These are phyloP conservation scores for Orychophragmus violaceus DNA, from an alignment of 345 rosid genomes.

Conservation along the genomic window DNA sequence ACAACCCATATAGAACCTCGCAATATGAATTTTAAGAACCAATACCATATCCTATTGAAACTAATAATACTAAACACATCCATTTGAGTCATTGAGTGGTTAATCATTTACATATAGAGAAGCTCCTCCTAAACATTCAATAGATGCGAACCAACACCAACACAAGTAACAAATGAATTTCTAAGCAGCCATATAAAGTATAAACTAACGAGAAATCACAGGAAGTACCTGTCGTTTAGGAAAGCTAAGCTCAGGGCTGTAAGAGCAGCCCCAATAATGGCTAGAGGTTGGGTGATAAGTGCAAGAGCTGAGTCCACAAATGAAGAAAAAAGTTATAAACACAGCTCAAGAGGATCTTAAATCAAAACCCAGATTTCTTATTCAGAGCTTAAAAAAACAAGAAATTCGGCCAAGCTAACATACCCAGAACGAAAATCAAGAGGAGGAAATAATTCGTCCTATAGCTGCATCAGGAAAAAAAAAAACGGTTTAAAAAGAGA, in stretches of 20 bases:
- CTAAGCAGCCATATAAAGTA: background rate
- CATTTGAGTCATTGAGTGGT: background rate
- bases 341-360: background rate
- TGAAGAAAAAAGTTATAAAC: background rate
- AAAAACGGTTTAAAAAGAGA: background rate
- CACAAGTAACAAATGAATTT: background rate
- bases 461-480: conserved; percentile 17
- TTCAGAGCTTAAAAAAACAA: background rate
- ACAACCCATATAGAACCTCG: background rate
- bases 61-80: background rate
- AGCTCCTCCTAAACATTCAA: background rate
- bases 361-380: background rate
- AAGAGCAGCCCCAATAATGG: conserved; percentile 30
- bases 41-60: background rate
- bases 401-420: background rate
- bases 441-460: conserved; percentile 34
- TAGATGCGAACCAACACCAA: background rate
- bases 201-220: background rate
- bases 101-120: background rate
- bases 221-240: conserved; percentile 29
- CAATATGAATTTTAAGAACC: background rate
- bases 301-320: conserved; percentile 22
- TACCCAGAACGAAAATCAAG: conserved; percentile 30
- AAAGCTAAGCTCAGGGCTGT: conserved; percentile 33
- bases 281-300: conserved; percentile 28